Evolutionary conservation across 2,329 filamentous ascomycete species (phyloP), one percentile per base, ranked within the genome.

Genomic region (Emergomyces orientalis): DNA sequence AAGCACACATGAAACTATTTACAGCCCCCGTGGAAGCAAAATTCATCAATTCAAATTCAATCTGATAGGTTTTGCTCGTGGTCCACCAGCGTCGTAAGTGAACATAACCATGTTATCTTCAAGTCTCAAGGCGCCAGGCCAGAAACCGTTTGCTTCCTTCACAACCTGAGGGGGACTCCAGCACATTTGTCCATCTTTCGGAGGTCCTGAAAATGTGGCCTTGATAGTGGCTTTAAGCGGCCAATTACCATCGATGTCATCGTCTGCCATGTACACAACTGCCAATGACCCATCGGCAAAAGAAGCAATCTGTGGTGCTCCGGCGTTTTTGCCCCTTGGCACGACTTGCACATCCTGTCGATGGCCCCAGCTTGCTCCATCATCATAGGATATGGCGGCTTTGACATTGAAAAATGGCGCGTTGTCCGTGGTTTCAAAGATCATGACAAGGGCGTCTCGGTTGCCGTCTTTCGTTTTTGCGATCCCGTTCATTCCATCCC

Each of bases 241-340:
- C 78, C 78, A 80, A 6, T 69, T 66, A 27, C 72, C 71, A 59
- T 68, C 62, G 0, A 73, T 67, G 59, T 79, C 77, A 67, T 80
- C 78, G 63, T 80, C 78, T 1, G 77, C 78, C 79, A 80, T 80
- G 67, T 80, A 80, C 7, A 79, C 74, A 1, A 76, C 75, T 0
- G 74, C 78, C 63, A 80, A 51, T 19, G 72, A 74, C 1, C 74
- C 75, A 60, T 77, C 74, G 0, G 68, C 74, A 62, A 77, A 76
- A 14, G 72, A 73, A 22, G 76, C 73, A 62, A 80, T 74, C 70
- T 80, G 79, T n/a, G 79, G 78, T 32, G 77, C 73, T 4, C 79
- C 79, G 0, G 78, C 78, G 63, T 79, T 77, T 60, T 74, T 73
- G 5, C 73, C 73, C n/a, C 65, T 67, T 5, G 69, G 71, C 6